A percentile compares a stretch with the other conserved stretches of the same genome.
These are phyloP conservation scores for Pterulicium gracile DNA, from an alignment of 1,284 basidiomycete species.

Conservation along the genomic window DNA sequence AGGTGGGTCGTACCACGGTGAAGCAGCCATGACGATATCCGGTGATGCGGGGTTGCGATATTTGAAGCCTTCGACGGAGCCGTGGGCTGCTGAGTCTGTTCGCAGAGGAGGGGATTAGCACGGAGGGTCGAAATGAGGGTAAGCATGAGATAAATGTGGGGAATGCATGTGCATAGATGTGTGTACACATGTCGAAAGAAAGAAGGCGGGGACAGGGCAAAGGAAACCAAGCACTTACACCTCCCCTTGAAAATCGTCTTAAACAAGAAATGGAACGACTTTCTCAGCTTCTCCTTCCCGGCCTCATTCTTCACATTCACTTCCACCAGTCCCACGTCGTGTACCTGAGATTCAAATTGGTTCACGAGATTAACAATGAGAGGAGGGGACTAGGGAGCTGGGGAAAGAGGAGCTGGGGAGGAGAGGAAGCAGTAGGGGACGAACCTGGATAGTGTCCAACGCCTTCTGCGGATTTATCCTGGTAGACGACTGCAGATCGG, in stretches of 20 bases:
- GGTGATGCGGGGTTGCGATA: constrained; percentile 66
- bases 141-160: too few relatives aligned
- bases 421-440: too few relatives aligned
- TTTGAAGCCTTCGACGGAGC: constrained; percentile 24
- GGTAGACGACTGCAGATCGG: constrained; percentile 39
- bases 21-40: constrained; percentile 36
- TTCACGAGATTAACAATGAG: too few relatives aligned
- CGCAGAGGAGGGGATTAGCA: too few relatives aligned
- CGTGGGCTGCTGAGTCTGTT: constrained; percentile 17
- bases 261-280: constrained; percentile 56
- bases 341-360: too few relatives aligned
- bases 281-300: constrained; percentile 53
- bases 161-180: constrained; percentile 3
- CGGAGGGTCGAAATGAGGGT: too few relatives aligned
- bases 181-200: constrained; percentile 6
- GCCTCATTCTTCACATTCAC: constrained; percentile 37
- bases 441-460: too few relatives aligned
- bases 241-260: constrained; percentile 44
- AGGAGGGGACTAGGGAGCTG: constrained; percentile 39
- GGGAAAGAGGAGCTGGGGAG: too few relatives aligned
- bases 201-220: constrained; percentile 6
- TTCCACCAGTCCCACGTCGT: constrained; percentile 61
- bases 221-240: constrained; percentile 26
- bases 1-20: constrained; percentile 39
- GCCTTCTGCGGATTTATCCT: constrained; percentile 33